Evolutionary conservation across 192 early-diverging fungal genomes (phyloP).

Genomic region (Umbelopsis ramanniana): DNA sequence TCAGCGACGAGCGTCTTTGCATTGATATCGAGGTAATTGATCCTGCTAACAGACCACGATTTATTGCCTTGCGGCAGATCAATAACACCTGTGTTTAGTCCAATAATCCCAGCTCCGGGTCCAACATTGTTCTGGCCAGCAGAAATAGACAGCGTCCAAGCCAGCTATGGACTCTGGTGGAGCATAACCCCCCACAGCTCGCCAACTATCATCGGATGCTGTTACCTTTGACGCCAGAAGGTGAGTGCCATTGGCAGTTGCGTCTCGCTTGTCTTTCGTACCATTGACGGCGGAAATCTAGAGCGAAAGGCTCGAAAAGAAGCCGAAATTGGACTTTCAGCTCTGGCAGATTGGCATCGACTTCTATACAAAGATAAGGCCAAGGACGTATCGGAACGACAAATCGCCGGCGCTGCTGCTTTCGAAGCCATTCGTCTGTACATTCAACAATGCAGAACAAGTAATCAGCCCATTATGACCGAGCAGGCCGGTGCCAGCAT

Average conservation of each 20-base stretch:
- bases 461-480: background rate
- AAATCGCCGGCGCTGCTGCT: conserved; percentile 1
- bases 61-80: too few relatives aligned
- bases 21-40: conserved; percentile 2
- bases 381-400: background rate
- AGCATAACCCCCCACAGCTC: background rate
- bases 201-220: background rate
- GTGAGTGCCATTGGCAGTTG: background rate
- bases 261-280: too few relatives aligned
- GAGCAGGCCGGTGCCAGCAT: background rate
- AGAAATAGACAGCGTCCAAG: background rate
- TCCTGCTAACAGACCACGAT: too few relatives aligned
- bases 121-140: background rate
- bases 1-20: background rate
- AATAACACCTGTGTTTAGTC: background rate
- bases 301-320: background rate
- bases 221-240: background rate
- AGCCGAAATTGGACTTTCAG: background rate
- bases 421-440: conserved; percentile 14
- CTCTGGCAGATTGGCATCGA: background rate
- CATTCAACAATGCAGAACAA: background rate
- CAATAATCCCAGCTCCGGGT: background rate
- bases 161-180: background rate
- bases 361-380: background rate
- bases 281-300: background rate